phyloP scores from a whole-genome alignment of 1,139 yeast genomes.

The Nadsonia commutata region DNA sequence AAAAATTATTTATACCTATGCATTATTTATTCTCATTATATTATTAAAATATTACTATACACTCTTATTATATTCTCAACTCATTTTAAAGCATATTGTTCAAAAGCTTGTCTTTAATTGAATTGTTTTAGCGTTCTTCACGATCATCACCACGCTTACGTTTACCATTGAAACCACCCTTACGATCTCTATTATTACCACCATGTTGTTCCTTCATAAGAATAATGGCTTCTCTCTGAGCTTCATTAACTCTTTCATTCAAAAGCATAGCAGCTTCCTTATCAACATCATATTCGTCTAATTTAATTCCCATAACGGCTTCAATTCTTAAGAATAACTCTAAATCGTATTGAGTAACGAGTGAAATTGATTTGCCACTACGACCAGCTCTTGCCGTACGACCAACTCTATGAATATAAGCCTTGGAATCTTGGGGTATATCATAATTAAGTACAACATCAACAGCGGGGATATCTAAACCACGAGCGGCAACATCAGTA shows the following conservation, averaged over 20 bases:
- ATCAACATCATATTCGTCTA: slow-evolving; percentile 69
- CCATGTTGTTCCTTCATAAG: slow-evolving; percentile 67
- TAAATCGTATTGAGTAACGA: slow-evolving; percentile 89
- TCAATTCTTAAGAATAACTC: slow-evolving; percentile 82
- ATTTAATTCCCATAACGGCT: slow-evolving; percentile 47
- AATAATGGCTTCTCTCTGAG: slow-evolving; percentile 78
- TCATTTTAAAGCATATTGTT: no score
- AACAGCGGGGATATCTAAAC: slow-evolving; percentile 89
- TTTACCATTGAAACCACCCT: neutral
- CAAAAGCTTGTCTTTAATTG: no score
- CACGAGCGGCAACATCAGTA: slow-evolving; percentile 97
- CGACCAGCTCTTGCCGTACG: slow-evolving; percentile 98
- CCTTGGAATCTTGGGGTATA: slow-evolving; percentile 96
- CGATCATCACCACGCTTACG: slow-evolving; percentile 1
- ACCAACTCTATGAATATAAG: slow-evolving; percentile 94
- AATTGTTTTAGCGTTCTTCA: neutral
- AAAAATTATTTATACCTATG: no score
- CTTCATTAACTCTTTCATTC: slow-evolving; percentile 81
- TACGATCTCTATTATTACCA: slow-evolving; percentile 12
- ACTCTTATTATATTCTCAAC: no score
- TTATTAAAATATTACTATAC: no score
- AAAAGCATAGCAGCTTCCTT: slow-evolving; percentile 64
- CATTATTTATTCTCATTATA: no score
- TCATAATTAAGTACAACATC: slow-evolving; percentile 88
- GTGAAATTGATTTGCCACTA: slow-evolving; percentile 80